Evolutionary conservation across 2,329 filamentous ascomycete genomes (phyloP).

Genomic region (Penicillium sp.): DNA sequence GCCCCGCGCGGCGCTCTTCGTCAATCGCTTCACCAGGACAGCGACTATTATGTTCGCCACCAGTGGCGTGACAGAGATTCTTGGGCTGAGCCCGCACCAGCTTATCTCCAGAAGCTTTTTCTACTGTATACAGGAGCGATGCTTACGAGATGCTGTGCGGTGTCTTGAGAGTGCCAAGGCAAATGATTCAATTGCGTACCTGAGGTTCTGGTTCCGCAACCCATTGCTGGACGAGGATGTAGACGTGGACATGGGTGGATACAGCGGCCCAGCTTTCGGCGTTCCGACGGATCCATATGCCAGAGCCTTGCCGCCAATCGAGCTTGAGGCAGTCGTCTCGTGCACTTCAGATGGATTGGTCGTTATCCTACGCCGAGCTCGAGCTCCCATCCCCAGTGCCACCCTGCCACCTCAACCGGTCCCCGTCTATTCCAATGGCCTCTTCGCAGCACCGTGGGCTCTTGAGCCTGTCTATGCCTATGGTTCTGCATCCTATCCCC

Average conservation of each 20-base stretch:
- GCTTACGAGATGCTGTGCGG: slow-evolving; percentile 72
- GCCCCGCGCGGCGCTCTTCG: slow-evolving; percentile 78
- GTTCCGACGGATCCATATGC: neutral
- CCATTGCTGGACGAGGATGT: slow-evolving; percentile 58
- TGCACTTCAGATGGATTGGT: slow-evolving; percentile 87
- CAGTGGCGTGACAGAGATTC: slow-evolving; percentile 70
- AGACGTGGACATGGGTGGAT: slow-evolving; percentile 1
- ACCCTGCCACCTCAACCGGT: slow-evolving; percentile 41
- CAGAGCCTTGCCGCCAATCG: slow-evolving; percentile 48
- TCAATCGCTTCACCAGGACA: slow-evolving; percentile 83
- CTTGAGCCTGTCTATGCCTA: slow-evolving; percentile 59
- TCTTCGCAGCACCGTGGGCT: slow-evolving; percentile 82
- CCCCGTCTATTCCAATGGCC: slow-evolving; percentile 59
- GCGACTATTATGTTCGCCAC: slow-evolving; percentile 86
- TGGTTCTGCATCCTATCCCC: slow-evolving; percentile 7
- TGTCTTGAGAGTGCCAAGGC: slow-evolving; percentile 84
- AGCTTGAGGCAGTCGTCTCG: slow-evolving; percentile 87
- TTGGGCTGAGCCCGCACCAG: slow-evolving; percentile 70
- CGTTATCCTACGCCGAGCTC: slow-evolving; percentile 74
- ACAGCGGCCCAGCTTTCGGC: slow-evolving; percentile 2
- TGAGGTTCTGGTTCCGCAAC: slow-evolving; percentile 82
- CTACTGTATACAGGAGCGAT: slow-evolving; percentile 75
- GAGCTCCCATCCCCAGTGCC: slow-evolving; percentile 63
- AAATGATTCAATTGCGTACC: slow-evolving; percentile 87
- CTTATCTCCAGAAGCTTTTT: slow-evolving; percentile 81